Percentiles rank a stretch among this genome's conserved stretches.
phyloP scores from a whole-genome alignment of 495 filamentous ascomycete genomes.

The Hypoxylon subgilvum region DNA sequence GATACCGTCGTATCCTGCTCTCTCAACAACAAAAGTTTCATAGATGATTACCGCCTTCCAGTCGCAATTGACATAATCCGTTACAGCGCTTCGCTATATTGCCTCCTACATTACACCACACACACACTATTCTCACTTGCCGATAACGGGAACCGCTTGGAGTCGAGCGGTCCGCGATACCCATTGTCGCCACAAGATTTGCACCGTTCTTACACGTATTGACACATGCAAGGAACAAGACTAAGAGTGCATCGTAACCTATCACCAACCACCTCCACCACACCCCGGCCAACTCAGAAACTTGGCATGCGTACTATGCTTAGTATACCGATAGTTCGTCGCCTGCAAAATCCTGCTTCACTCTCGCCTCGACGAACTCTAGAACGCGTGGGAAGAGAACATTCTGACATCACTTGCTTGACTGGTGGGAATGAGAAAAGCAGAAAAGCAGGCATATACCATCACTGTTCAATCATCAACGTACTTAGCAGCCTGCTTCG shows the following conservation, averaged over 20 bases:
- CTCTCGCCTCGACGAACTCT: conserved; percentile 4
- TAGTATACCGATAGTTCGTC: too few relatives aligned
- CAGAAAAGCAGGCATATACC: too few relatives aligned
- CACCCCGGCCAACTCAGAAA: conserved; percentile 33
- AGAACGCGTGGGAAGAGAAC: neutral
- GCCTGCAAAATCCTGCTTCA: conserved; percentile 8
- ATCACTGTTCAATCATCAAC: too few relatives aligned
- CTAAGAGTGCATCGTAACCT: conserved; percentile 15
- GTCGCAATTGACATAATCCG: conserved; percentile 5
- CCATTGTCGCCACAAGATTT: conserved; percentile 17
- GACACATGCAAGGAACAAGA: conserved; percentile 34
- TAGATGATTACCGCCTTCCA: conserved; percentile 20
- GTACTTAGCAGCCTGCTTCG: neutral
- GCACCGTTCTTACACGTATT: conserved; percentile 12
- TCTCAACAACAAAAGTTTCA: conserved; percentile 29
- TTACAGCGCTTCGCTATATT: conserved; percentile 9
- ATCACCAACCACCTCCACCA: conserved; percentile 17
- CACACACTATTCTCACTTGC: conserved; percentile 6
- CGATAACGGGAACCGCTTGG: conserved; percentile 19
- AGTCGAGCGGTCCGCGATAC: conserved; percentile 17
- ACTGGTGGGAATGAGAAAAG: neutral
- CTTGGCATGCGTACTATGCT: neutral
- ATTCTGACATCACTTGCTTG: conserved; percentile 10
- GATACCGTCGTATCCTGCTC: conserved; percentile 18
- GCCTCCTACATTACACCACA: too few relatives aligned